phyloP scores from a whole-genome alignment of 805 yeast species.

The Wickerhamiella vanderwaltii region DNA sequence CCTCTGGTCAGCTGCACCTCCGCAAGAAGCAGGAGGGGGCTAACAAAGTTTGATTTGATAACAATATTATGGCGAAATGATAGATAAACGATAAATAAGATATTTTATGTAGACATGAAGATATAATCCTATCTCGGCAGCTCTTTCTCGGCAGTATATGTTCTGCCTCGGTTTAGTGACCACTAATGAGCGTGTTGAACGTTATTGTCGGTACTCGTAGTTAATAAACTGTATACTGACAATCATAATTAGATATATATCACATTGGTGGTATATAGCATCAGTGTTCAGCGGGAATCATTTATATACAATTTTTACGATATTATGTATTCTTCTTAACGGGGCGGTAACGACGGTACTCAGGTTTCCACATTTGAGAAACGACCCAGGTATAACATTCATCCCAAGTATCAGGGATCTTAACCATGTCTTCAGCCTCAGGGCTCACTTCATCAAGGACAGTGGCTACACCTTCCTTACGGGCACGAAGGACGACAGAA shows the following conservation, averaged over 20 bases:
- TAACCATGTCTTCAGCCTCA: conserved; percentile 48
- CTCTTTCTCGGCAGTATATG: too few species aligned
- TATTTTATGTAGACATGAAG: neutral
- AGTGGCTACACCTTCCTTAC: conserved; percentile 74
- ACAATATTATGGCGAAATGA: conserved; percentile 24
- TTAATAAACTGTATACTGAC: too few species aligned
- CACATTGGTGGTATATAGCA: too few species aligned
- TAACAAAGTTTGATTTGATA: neutral
- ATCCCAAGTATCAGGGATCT: conserved; percentile 70
- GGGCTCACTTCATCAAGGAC: conserved; percentile 64
- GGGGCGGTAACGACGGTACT: conserved; percentile 46
- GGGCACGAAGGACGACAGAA: conserved; percentile 78
- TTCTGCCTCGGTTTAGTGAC: too few species aligned
- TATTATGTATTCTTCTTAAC: conserved; percentile 6
- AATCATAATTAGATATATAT: too few species aligned
- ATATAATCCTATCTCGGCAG: too few species aligned
- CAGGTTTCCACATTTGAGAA: conserved; percentile 92
- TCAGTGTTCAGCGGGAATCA: too few species aligned
- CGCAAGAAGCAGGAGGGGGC: neutral
- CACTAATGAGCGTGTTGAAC: too few species aligned
- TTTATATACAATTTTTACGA: neutral
- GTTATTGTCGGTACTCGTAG: too few species aligned
- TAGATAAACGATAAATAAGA: too few species aligned
- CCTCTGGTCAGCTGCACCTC: neutral
- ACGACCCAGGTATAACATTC: conserved; percentile 65